Evolutionary conservation across 768 basidiomycete species (phyloP).

Genomic region (Russula brevipes): DNA sequence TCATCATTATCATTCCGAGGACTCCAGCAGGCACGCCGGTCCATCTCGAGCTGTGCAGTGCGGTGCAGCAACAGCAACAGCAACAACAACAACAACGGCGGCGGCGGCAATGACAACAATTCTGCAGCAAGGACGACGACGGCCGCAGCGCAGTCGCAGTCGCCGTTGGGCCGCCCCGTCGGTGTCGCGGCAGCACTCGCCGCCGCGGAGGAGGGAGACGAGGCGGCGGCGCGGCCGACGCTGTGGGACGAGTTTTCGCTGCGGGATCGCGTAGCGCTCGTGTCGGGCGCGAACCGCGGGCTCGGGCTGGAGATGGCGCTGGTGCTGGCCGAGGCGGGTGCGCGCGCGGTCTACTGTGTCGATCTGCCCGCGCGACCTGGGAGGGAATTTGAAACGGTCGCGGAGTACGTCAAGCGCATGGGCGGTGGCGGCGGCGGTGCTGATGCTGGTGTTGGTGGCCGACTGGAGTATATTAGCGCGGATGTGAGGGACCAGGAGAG

Average conservation of each 20-base stretch:
- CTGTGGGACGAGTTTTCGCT: slow-evolving; percentile 58
- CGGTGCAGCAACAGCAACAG: background rate
- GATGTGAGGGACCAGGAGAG: slow-evolving; percentile 61
- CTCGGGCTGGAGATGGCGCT: slow-evolving; percentile 83
- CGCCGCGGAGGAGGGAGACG: slow-evolving; percentile 21
- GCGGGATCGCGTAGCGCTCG: slow-evolving; percentile 46
- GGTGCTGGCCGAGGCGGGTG: slow-evolving; percentile 67
- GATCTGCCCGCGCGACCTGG: slow-evolving; percentile 55
- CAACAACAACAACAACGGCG: background rate
- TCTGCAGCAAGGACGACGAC: background rate
- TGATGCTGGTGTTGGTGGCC: slow-evolving; percentile 9
- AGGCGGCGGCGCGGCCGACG: slow-evolving; percentile 37
- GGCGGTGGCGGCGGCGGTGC: slow-evolving; percentile 11
- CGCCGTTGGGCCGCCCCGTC: slow-evolving; percentile 55
- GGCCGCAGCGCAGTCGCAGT: slow-evolving; percentile 27
- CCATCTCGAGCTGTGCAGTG: slow-evolving; percentile 3
- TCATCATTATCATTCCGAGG: no score
- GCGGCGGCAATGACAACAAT: background rate
- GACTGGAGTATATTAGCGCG: slow-evolving; percentile 56
- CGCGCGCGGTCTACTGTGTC: slow-evolving; percentile 61
- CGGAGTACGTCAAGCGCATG: slow-evolving; percentile 43
- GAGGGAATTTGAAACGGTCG: slow-evolving; percentile 51
- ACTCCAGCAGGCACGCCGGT: background rate
- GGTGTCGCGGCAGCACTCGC: slow-evolving; percentile 58
- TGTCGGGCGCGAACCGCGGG: slow-evolving; percentile 42